phyloP scores from a whole-genome alignment of 1,284 basidiomycete genomes.

The Moniliophthora roreri region DNA sequence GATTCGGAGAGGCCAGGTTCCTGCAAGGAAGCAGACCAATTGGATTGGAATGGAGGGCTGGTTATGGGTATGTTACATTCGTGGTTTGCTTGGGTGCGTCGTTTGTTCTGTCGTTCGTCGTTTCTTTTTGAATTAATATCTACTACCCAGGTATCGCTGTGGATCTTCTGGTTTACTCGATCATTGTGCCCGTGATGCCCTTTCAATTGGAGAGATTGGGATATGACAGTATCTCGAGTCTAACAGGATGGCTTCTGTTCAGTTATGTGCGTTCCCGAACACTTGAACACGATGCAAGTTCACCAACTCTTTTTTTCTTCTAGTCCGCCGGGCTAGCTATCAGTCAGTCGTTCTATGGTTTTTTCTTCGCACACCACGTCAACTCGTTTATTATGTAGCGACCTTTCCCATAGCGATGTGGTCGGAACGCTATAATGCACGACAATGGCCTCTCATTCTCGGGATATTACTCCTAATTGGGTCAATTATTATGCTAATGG shows the following conservation, averaged over 20 bases:
- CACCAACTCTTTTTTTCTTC: conserved; percentile 1
- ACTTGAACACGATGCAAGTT: neutral
- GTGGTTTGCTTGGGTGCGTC: conserved; percentile 37
- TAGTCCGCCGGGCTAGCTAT: conserved; percentile 50
- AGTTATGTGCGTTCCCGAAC: conserved; percentile 45
- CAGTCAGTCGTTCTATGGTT: conserved; percentile 35
- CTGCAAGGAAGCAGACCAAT: conserved; percentile 20
- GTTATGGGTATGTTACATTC: conserved; percentile 50
- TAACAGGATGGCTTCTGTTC: conserved; percentile 71
- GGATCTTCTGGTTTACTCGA: conserved; percentile 66
- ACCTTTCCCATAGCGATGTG: conserved; percentile 71
- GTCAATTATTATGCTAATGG: conserved; percentile 74
- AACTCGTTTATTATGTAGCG: conserved; percentile 34
- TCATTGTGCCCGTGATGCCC: conserved; percentile 75
- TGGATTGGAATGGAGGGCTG: conserved; percentile 54
- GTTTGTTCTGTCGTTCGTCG: neutral
- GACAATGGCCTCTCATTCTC: conserved; percentile 58
- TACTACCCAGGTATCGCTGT: conserved; percentile 51
- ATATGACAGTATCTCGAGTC: conserved; percentile 51
- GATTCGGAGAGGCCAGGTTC: too few relatives aligned
- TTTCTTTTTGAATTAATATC: neutral
- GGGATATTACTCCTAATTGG: conserved; percentile 61
- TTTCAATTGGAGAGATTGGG: conserved; percentile 64
- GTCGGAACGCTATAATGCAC: conserved; percentile 58
- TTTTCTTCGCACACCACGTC: neutral